Evolutionary conservation across 1,284 basidiomycete genomes (phyloP).

Genomic region (Malassezia equina): DNA sequence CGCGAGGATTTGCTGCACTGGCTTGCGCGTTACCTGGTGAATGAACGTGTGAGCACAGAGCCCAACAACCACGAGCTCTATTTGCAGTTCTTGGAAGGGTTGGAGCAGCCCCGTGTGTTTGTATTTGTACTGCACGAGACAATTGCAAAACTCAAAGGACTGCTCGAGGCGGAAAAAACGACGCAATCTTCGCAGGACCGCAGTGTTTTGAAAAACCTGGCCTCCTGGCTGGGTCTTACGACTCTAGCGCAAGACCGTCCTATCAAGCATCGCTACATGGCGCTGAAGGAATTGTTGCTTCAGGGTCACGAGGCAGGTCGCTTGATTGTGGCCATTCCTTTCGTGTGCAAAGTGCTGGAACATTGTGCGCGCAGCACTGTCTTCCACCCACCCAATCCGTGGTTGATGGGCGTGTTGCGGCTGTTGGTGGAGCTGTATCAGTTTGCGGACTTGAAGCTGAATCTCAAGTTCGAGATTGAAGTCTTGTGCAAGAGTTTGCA

Average conservation of each 20-base stretch:
- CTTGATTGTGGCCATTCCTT: slow-evolving; percentile 88
- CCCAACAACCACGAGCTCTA: slow-evolving; percentile 96
- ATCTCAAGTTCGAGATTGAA: slow-evolving; percentile 98
- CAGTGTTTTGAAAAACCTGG: slow-evolving; percentile 81
- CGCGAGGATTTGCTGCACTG: slow-evolving; percentile 54
- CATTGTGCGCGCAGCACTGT: slow-evolving; percentile 78
- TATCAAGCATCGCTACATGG: slow-evolving; percentile 82
- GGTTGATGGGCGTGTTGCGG: slow-evolving; percentile 89
- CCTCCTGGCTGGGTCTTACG: slow-evolving; percentile 84
- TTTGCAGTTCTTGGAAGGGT: slow-evolving; percentile 76
- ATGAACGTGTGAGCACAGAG: slow-evolving; percentile 88
- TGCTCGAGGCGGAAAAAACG: slow-evolving; percentile 87
- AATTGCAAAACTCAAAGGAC: slow-evolving; percentile 62
- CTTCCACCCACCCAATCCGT: slow-evolving; percentile 93
- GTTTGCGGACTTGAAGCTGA: slow-evolving; percentile 89
- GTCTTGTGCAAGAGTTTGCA: slow-evolving; percentile 85
- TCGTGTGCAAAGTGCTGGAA: slow-evolving; percentile 93
- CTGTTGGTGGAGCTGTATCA: slow-evolving; percentile 91
- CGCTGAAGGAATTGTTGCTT: slow-evolving; percentile 89
- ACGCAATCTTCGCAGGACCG: slow-evolving; percentile 73
- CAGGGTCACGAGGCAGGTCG: slow-evolving; percentile 90
- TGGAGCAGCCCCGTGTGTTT: slow-evolving; percentile 49
- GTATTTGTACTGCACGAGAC: slow-evolving; percentile 81
- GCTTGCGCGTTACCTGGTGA: slow-evolving; percentile 95
- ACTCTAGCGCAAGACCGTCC: slow-evolving; percentile 85